Evolutionary conservation across 2,329 filamentous ascomycete genomes (phyloP), one percentile per base, ranked within the genome.

Genomic region (Coniella vitis): DNA sequence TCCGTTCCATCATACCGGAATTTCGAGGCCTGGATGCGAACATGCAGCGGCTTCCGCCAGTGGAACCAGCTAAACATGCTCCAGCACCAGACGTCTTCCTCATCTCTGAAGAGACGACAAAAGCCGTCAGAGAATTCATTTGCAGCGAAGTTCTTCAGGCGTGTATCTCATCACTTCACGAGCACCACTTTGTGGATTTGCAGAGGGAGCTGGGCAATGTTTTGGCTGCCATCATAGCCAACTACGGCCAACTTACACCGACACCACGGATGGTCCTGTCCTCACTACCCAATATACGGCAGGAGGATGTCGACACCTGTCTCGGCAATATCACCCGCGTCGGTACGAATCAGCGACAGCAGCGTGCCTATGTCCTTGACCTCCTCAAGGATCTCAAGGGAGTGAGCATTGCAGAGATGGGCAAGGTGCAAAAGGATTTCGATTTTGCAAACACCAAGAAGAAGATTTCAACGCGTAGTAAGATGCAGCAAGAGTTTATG

Each of bases 171-270:
- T 94, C 87, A 2, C 81, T 98, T 44, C 87, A 97, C 67, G 93
- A 98, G 57, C 84, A 89, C 0, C 96, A 97, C 66, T 98, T 97
- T 66, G 90, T 96, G 31, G 93, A 98, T 57, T 80, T 94, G 54
- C 93, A 98, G 61, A 91, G 90, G 63, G 90, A 98, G 45, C 76
- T 98, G 19, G 91, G 90, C 1, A 79, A 83, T 19, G 74, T 97
- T 34, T 95, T 98, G 54, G 90, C 90, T 0, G 79, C 84, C 4
- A 93, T 97, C 53, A 75, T 95, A 58, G 77, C 85, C 8, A 78
- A 86, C 53, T 95, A 95, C 63, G 79, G 81, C 12, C 72, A 79
- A 0, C 66, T 79, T 29, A 90, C 85, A 7, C 61, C 73, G 7
- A 93, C 86, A 1, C 88, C 90, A 0, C 75, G 83, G 17, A 71